Evolutionary conservation across 1,284 basidiomycete species (phyloP).

Genomic region (Trichosporon inkin): DNA sequence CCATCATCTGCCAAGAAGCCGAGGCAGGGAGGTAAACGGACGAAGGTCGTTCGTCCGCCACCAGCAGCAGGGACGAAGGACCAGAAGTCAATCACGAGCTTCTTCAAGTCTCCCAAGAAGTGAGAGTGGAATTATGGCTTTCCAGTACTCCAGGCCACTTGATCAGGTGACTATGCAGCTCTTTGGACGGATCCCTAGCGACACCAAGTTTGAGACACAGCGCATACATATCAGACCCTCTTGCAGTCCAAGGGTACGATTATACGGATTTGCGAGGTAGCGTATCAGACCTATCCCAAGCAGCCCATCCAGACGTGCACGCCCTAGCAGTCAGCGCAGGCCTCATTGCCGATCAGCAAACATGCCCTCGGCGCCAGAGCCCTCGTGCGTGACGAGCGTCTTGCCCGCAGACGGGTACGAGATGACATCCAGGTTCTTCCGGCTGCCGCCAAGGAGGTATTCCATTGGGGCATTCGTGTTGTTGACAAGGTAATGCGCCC

Average conservation of each 20-base stretch:
- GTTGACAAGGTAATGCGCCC: conserved; percentile 18
- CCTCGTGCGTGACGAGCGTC: conserved; percentile 21
- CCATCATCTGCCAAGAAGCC: not conserved
- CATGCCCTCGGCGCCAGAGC: conserved; percentile 16
- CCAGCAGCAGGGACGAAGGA: conserved; percentile 26
- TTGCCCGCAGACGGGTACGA: conserved; percentile 17
- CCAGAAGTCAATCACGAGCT: conserved; percentile 41
- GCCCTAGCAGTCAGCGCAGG: too few relatives aligned
- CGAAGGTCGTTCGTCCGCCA: conserved; percentile 30
- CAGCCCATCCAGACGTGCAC: too few relatives aligned
- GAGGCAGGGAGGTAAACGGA: conserved; percentile 33
- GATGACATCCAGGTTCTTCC: conserved; percentile 20
- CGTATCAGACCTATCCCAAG: too few relatives aligned
- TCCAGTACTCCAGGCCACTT: too few relatives aligned
- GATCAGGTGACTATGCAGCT: too few relatives aligned
- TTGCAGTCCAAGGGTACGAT: too few relatives aligned
- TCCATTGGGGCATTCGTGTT: not conserved
- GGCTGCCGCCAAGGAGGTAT: conserved; percentile 22
- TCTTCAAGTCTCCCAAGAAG: conserved; percentile 37
- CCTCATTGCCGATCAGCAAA: conserved; percentile 11
- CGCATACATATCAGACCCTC: too few relatives aligned
- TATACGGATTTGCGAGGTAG: too few relatives aligned
- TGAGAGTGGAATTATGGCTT: not conserved
- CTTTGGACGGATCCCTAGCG: too few relatives aligned
- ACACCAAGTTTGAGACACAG: too few relatives aligned